phyloP scores from a whole-genome alignment of 2,329 filamentous ascomycete genomes.

The Stemphylium lycopersici region DNA sequence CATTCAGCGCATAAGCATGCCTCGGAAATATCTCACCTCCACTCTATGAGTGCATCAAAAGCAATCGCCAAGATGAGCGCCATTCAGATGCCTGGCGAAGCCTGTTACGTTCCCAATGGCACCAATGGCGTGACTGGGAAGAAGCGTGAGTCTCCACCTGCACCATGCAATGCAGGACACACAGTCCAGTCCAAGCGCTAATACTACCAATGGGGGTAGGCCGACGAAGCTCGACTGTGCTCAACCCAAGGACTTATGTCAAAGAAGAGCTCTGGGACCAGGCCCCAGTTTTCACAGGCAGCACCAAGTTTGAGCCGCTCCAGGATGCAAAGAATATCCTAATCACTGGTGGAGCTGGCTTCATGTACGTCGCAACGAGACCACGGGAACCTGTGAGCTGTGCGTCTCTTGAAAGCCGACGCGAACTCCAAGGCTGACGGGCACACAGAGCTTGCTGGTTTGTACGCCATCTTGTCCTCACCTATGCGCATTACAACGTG shows the following conservation, averaged over 20 bases:
- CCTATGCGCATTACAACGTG: constrained; percentile 78
- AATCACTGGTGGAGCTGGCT: constrained; percentile 82
- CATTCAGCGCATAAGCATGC: constrained; percentile 8
- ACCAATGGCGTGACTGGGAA: constrained; percentile 25
- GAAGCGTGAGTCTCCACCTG: constrained; percentile 34
- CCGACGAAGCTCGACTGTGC: constrained; percentile 46
- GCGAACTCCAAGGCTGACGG: constrained; percentile 19
- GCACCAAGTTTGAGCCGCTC: constrained; percentile 72
- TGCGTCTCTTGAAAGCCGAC: constrained; percentile 3
- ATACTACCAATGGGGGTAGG: constrained; percentile 21
- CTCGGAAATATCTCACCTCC: background rate
- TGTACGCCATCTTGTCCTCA: constrained; percentile 76
- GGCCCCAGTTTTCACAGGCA: constrained; percentile 72
- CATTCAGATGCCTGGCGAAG: constrained; percentile 30
- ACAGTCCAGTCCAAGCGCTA: constrained; percentile 11
- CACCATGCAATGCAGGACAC: constrained; percentile 7
- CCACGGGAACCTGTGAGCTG: constrained; percentile 5
- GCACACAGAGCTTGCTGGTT: constrained; percentile 75
- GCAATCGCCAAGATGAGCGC: constrained; percentile 33
- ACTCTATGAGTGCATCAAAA: background rate
- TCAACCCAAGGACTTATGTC: constrained; percentile 51
- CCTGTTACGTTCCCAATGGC: constrained; percentile 15
- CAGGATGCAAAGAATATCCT: constrained; percentile 78
- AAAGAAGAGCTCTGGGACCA: constrained; percentile 73
- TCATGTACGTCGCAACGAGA: constrained; percentile 67